These are phyloP conservation scores for Hypoxylon intermedium DNA, from an alignment of 495 filamentous ascomycete genomes.

Conservation along the genomic window DNA sequence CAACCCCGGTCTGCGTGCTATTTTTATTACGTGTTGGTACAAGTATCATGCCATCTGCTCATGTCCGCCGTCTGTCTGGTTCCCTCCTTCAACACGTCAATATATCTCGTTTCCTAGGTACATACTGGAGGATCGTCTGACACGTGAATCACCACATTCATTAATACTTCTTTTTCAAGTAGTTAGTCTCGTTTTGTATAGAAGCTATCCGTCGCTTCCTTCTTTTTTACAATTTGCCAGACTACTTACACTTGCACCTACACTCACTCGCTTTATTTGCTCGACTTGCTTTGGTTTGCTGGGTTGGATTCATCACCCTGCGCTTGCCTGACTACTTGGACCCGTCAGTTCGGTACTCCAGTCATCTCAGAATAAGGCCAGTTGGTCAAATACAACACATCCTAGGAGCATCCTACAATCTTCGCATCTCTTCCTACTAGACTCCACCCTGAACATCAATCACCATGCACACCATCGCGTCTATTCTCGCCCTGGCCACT, in stretches of 20 bases:
- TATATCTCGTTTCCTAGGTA: conserved; percentile 25
- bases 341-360: neutral
- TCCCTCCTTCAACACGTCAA: conserved; percentile 16
- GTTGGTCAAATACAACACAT: neutral
- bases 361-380: conserved; percentile 1
- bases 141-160: conserved; percentile 32
- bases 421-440: conserved; percentile 2
- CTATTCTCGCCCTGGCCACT: conserved; percentile 44
- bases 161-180: conserved; percentile 24
- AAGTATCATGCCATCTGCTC: conserved; percentile 33
- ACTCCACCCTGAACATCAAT: neutral
- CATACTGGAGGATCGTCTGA: conserved; percentile 14
- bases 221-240: conserved; percentile 7
- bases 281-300: conserved; percentile 19
- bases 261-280: conserved; percentile 23
- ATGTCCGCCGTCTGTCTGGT: conserved; percentile 15
- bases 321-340: conserved; percentile 11
- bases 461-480: conserved; percentile 42
- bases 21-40: conserved; percentile 35
- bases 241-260: conserved; percentile 15
- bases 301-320: conserved; percentile 20
- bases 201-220: conserved; percentile 16
- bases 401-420: conserved; percentile 13
- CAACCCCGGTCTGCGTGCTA: conserved; percentile 12
- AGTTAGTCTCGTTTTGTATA: conserved; percentile 22